These are phyloP conservation scores for Mercurialis annua DNA, from an alignment of 345 rosid species.

Conservation along the genomic window DNA sequence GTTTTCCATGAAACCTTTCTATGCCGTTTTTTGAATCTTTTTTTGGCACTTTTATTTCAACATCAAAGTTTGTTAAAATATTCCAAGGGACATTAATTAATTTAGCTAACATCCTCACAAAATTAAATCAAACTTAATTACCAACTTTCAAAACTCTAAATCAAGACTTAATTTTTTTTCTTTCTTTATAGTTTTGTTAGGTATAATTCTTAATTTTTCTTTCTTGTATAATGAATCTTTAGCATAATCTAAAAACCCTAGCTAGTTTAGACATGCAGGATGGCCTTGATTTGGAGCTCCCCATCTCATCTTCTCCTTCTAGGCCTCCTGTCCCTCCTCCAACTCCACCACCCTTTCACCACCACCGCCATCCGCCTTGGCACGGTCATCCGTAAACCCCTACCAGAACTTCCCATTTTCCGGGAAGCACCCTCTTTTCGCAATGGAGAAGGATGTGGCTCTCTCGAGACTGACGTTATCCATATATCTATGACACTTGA, in stretches of 20 bases:
- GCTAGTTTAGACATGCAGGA: conserved; percentile 44
- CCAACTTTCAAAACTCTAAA: not conserved
- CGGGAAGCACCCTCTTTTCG: conserved; percentile 55
- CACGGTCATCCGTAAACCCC: conserved; percentile 31
- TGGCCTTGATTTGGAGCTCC: conserved; percentile 53
- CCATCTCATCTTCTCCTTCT: conserved; percentile 28
- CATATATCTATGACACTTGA: conserved; percentile 68
- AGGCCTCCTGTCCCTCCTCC: conserved; percentile 67
- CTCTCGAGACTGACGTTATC: conserved; percentile 26
- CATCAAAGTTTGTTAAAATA: not conserved
- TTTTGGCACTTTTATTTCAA: not conserved
- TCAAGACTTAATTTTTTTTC: not conserved
- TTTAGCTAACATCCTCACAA: conserved; percentile 15
- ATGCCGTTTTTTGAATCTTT: not conserved
- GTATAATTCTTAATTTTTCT: not conserved
- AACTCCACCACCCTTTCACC: conserved; percentile 35
- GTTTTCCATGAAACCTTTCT: not conserved
- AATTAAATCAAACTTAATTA: not conserved
- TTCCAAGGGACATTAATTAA: no score
- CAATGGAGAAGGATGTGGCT: conserved; percentile 45
- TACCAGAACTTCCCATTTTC: conserved; percentile 40
- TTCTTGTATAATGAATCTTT: not conserved
- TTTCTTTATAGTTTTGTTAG: not conserved
- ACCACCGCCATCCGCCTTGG: conserved; percentile 37
- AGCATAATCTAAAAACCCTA: not conserved